Conservation (phyloP, 2,329 filamentous ascomycete genomes). For the Penicillium sp. region DNA sequence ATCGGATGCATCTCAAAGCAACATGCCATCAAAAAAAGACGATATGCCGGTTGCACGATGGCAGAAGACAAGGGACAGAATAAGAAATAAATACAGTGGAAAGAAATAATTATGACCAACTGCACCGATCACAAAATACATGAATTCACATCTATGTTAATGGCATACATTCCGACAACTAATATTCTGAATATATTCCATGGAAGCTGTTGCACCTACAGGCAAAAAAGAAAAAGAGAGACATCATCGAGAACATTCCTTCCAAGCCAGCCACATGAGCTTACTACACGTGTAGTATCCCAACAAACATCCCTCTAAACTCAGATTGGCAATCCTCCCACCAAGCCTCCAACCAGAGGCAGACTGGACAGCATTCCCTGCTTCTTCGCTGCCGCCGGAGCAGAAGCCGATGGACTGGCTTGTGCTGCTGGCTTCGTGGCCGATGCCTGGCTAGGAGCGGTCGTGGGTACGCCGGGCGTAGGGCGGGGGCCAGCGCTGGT, state of each 20-base stretch:
- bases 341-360: constrained; percentile 4
- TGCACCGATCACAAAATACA: neutral
- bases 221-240: neutral
- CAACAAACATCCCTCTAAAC: neutral
- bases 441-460: constrained; percentile 3
- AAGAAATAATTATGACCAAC: neutral
- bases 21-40: neutral
- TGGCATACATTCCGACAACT: neutral
- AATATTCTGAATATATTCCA: neutral
- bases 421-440: neutral
- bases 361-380: constrained; percentile 1
- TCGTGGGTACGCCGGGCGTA: constrained; percentile 9
- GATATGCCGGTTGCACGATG: neutral
- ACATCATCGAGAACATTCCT: neutral
- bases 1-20: neutral
- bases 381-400: neutral
- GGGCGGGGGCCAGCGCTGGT: constrained; percentile 9
- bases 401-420: constrained; percentile 3
- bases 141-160: neutral
- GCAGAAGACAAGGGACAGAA: neutral
- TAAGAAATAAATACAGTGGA: neutral
- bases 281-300: neutral
- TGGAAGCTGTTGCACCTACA: neutral
- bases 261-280: neutral
- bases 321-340: constrained; percentile 1